A percentile compares a stretch with the other conserved stretches of the same genome.
phyloP scores from a whole-genome alignment of 805 yeast species.

The Metschnikowia kunwiensis region DNA sequence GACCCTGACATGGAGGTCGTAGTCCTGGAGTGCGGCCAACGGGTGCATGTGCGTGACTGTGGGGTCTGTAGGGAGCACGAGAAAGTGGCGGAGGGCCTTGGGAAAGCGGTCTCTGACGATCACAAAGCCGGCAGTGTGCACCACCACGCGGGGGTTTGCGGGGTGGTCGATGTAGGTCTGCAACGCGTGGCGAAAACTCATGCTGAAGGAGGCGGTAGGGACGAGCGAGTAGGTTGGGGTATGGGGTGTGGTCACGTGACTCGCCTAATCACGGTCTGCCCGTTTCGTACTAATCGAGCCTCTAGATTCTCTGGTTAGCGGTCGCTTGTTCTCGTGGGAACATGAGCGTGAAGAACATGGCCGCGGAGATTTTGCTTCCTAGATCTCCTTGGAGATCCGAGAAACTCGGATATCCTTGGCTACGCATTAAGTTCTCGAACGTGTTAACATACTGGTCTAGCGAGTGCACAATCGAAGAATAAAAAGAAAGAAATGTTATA shows the following conservation, averaged over 20 bases:
- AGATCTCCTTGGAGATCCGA: too few relatives aligned
- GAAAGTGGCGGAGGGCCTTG: slow-evolving; percentile 57
- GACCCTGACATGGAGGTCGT: slow-evolving; percentile 26
- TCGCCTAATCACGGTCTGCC: too few relatives aligned
- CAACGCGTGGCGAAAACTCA: slow-evolving; percentile 52
- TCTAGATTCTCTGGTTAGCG: too few relatives aligned
- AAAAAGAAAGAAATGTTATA: too few relatives aligned
- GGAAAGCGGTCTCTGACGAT: slow-evolving; percentile 62
- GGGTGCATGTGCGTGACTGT: slow-evolving; percentile 49
- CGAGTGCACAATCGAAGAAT: too few relatives aligned
- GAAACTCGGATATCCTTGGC: too few relatives aligned
- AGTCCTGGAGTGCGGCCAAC: slow-evolving; percentile 40
- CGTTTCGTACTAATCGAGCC: too few relatives aligned
- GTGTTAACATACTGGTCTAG: too few relatives aligned
- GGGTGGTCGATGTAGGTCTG: slow-evolving; percentile 50
- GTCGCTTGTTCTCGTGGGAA: too few relatives aligned
- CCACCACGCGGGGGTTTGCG: slow-evolving; percentile 40
- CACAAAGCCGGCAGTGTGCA: slow-evolving; percentile 49
- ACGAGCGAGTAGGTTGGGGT: background rate
- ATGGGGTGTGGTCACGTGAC: background rate
- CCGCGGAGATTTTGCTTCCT: too few relatives aligned
- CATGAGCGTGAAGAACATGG: too few relatives aligned
- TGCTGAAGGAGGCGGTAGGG: slow-evolving; percentile 12
- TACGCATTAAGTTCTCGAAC: too few relatives aligned
- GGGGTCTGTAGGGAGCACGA: slow-evolving; percentile 54